A percentile compares a stretch with the other conserved stretches of the same genome.
Conservation (phyloP, 352 stramenopile genomes). For the Phytopythium delawarense region DNA sequence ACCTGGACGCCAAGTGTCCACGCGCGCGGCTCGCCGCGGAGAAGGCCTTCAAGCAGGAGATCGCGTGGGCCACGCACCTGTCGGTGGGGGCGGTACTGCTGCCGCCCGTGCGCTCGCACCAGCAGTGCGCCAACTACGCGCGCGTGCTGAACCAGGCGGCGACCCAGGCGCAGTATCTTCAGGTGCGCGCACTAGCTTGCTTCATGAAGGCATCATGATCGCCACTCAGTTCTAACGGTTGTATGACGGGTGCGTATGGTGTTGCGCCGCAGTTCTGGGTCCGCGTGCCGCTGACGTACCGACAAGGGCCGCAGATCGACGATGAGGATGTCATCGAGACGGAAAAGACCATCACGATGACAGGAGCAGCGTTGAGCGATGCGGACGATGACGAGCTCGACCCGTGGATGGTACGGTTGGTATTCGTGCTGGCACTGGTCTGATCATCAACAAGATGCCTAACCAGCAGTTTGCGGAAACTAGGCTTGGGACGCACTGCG, state of each 20-base stretch:
- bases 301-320: slow-evolving; percentile 2
- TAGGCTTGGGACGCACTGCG: slow-evolving; percentile 80
- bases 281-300: slow-evolving; percentile 59
- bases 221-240: neutral
- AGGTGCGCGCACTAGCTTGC: slow-evolving; percentile 18
- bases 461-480: neutral
- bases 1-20: slow-evolving; percentile 47
- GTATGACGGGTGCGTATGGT: no score
- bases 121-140: slow-evolving; percentile 80
- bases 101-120: slow-evolving; percentile 50
- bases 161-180: slow-evolving; percentile 73
- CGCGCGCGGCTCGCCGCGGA: slow-evolving; percentile 47
- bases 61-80: slow-evolving; percentile 96
- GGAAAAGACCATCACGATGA: neutral
- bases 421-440: neutral
- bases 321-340: slow-evolving; percentile 1
- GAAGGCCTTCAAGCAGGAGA: slow-evolving; percentile 87
- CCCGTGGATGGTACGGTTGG: slow-evolving; percentile 33
- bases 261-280: slow-evolving; percentile 75
- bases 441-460: no score
- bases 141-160: slow-evolving; percentile 77
- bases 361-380: slow-evolving; percentile 13
- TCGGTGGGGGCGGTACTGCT: slow-evolving; percentile 93
- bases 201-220: neutral
- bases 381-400: slow-evolving; percentile 30